Percentiles rank a stretch among this genome's conserved stretches.
Evolutionary conservation across 345 rosid genomes (phyloP).

Genomic region (Pseudoturritis turrita): DNA sequence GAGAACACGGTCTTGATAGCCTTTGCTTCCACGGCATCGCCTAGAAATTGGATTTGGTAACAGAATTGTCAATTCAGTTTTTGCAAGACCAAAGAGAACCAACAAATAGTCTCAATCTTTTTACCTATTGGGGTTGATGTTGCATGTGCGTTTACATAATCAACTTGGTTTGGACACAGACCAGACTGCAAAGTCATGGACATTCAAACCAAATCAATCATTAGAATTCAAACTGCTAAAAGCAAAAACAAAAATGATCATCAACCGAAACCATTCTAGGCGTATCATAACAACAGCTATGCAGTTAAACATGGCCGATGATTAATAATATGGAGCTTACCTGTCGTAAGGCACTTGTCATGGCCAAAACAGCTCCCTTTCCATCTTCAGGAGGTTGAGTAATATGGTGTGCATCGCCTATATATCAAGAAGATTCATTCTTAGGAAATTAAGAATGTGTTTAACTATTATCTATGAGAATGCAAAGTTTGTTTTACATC

Average conservation of each 20-base stretch:
- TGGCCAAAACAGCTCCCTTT: constrained; percentile 87
- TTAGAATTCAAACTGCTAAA: constrained; percentile 7
- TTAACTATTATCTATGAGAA: neutral
- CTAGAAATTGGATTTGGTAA: constrained; percentile 34
- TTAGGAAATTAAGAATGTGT: neutral
- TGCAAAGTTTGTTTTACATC: neutral
- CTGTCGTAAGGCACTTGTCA: constrained; percentile 76
- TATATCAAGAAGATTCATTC: constrained; percentile 14
- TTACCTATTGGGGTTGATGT: constrained; percentile 93
- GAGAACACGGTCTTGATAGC: constrained; percentile 69
- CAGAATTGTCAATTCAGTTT: neutral
- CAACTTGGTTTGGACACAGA: constrained; percentile 69
- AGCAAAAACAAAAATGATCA: neutral
- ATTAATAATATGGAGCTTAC: constrained; percentile 26
- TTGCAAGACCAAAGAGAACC: constrained; percentile 3
- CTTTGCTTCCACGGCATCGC: constrained; percentile 84
- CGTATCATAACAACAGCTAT: neutral
- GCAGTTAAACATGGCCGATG: neutral
- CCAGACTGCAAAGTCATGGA: constrained; percentile 58
- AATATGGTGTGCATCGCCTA: constrained; percentile 95
- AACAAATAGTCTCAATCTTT: constrained; percentile 11
- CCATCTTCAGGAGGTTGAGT: constrained; percentile 92
- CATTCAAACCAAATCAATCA: constrained; percentile 19
- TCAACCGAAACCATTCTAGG: neutral
- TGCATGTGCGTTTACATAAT: constrained; percentile 92